phyloP scores from a whole-genome alignment of 768 basidiomycete genomes.

The Pisolithus sp. region DNA sequence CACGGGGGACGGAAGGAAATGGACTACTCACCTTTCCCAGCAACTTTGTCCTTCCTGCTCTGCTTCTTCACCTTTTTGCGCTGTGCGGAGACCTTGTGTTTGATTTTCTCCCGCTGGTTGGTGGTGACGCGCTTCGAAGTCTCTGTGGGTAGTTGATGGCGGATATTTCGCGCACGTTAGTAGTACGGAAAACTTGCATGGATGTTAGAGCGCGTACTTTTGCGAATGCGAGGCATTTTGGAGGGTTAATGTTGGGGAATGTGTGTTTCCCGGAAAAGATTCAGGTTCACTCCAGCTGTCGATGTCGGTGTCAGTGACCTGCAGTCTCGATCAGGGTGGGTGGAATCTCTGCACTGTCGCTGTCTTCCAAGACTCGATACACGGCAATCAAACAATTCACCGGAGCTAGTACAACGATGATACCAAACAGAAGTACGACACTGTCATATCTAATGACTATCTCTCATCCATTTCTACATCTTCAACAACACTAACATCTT shows the following conservation, averaged over 20 bases:
- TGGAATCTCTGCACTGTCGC: too few species aligned
- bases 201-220: conserved; percentile 39
- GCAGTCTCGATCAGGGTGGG: too few species aligned
- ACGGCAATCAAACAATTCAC: not conserved
- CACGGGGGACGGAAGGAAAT: not conserved
- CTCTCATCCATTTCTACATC: conserved; percentile 53
- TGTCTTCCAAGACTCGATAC: too few species aligned
- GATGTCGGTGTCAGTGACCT: too few species aligned
- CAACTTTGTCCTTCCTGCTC: conserved; percentile 63
- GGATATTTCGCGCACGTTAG: conserved; percentile 8
- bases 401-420: not conserved
- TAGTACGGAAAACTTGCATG: not conserved
- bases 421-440: not conserved
- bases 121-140: conserved; percentile 78
- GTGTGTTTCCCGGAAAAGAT: too few species aligned
- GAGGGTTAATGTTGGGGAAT: not conserved
- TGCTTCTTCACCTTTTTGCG: conserved; percentile 69
- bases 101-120: conserved; percentile 64
- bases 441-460: conserved; percentile 8
- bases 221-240: conserved; percentile 62
- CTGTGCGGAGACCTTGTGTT: conserved; percentile 70
- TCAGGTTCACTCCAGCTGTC: too few species aligned
- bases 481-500: conserved; percentile 30
- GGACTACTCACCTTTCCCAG: conserved; percentile 72
- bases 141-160: conserved; percentile 39